Percentiles rank a stretch among this genome's conserved stretches.
Evolutionary conservation across 805 yeast genomes (phyloP).

Genomic region (Yamadazyma ubonensis): DNA sequence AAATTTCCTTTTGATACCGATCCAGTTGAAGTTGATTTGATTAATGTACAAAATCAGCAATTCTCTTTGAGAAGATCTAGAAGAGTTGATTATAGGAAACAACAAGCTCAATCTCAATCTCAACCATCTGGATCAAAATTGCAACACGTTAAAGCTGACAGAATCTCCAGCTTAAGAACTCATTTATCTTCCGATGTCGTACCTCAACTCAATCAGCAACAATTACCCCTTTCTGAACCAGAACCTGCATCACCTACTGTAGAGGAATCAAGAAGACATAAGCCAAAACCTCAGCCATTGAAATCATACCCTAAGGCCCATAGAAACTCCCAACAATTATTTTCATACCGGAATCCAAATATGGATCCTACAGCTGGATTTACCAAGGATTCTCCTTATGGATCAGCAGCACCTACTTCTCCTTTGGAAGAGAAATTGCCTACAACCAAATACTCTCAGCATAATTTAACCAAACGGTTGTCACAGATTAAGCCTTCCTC

Average conservation of each 20-base stretch:
- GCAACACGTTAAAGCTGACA: conserved; percentile 23
- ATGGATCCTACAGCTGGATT: conserved; percentile 14
- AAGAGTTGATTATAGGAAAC: conserved; percentile 40
- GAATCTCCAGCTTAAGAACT: conserved; percentile 21
- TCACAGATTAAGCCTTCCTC: conserved; percentile 16
- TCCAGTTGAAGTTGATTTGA: conserved; percentile 8
- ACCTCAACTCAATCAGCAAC: conserved; percentile 6
- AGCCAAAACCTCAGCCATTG: background rate
- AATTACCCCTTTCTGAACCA: no score
- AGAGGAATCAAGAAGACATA: background rate
- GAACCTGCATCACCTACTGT: no score
- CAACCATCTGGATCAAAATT: conserved; percentile 24
- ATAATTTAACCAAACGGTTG: conserved; percentile 17
- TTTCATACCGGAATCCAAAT: conserved; percentile 29
- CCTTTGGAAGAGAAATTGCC: conserved; percentile 16
- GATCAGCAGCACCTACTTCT: conserved; percentile 13
- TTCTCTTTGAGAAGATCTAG: conserved; percentile 39
- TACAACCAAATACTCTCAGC: conserved; percentile 16
- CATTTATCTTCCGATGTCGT: conserved; percentile 14
- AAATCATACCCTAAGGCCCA: conserved; percentile 4
- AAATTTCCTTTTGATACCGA: conserved; percentile 14
- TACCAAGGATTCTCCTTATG: conserved; percentile 16
- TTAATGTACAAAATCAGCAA: conserved; percentile 14
- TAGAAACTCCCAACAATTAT: conserved; percentile 32
- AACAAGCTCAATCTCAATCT: conserved; percentile 9